A percentile compares a stretch with the other conserved stretches of the same genome.
Evolutionary conservation across 768 basidiomycete species (phyloP).

Genomic region (Naganishia vaughanmartiniae): DNA sequence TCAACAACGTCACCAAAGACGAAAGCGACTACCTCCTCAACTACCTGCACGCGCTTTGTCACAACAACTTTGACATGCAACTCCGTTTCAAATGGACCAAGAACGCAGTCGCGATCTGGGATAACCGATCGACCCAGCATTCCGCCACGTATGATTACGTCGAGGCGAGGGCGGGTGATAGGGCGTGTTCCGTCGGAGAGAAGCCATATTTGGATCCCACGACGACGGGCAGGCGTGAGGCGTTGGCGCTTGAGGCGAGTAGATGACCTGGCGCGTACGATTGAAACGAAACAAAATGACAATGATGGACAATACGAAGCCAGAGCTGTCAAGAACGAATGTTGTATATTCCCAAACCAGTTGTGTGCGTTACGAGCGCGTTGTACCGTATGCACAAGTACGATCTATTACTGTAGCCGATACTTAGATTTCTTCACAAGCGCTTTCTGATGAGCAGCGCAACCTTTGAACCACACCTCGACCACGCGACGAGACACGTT

Average conservation of each 20-base stretch:
- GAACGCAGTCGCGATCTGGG: slow-evolving; percentile 63
- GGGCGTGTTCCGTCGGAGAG: slow-evolving; percentile 62
- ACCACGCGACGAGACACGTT: no score
- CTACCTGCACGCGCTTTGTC: slow-evolving; percentile 56
- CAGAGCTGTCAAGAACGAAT: no score
- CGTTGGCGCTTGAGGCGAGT: slow-evolving; percentile 32
- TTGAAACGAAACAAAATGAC: neutral
- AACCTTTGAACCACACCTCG: no score
- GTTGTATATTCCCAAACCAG: no score
- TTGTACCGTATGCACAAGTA: neutral
- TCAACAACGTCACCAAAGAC: slow-evolving; percentile 59
- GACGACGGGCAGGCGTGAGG: slow-evolving; percentile 34
- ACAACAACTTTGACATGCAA: slow-evolving; percentile 62
- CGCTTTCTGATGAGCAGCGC: no score
- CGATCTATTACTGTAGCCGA: no score
- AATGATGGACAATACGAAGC: neutral
- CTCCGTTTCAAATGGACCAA: slow-evolving; percentile 56
- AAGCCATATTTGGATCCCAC: slow-evolving; percentile 57
- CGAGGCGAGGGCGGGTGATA: slow-evolving; percentile 55
- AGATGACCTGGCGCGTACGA: slow-evolving; percentile 16
- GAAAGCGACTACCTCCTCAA: slow-evolving; percentile 59
- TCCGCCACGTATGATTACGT: slow-evolving; percentile 53
- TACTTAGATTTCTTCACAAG: no score
- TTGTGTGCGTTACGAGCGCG: no score
- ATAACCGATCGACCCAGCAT: slow-evolving; percentile 57